A percentile compares a stretch with the other conserved stretches of the same genome.
These are phyloP conservation scores for Prunus salicina DNA, from an alignment of 306 rosid species.

Conservation along the genomic window DNA sequence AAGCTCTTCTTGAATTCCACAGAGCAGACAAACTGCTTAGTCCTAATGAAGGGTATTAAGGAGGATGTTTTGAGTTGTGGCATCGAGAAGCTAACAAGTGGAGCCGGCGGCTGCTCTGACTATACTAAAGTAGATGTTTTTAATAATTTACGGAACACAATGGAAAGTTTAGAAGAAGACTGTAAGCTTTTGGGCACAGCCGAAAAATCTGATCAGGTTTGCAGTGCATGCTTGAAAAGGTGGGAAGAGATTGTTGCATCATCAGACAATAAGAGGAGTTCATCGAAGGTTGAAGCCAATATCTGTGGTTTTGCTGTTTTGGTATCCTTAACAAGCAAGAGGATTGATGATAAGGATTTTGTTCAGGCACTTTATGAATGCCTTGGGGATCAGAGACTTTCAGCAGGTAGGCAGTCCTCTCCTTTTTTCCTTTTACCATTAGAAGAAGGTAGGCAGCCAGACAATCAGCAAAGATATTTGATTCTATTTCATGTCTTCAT, in stretches of 20 bases:
- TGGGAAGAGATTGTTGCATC: constrained; percentile 41
- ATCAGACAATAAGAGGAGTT: constrained; percentile 3
- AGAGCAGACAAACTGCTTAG: constrained; percentile 40
- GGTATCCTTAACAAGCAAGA: constrained; percentile 40
- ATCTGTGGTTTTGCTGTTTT: constrained; percentile 54
- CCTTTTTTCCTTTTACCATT: too few relatives aligned
- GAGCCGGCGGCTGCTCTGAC: constrained; percentile 54
- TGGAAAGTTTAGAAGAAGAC: constrained; percentile 38
- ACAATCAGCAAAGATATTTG: neutral
- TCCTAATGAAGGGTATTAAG: constrained; percentile 17
- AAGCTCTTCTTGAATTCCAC: constrained; percentile 43
- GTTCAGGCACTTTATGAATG: constrained; percentile 32
- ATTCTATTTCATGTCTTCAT: neutral
- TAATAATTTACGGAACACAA: constrained; percentile 29
- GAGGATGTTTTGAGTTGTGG: constrained; percentile 35
- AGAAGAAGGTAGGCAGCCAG: constrained; percentile 25
- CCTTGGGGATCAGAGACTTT: constrained; percentile 38
- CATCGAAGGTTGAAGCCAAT: constrained; percentile 21
- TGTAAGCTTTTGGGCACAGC: constrained; percentile 30
- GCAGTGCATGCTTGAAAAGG: constrained; percentile 40
- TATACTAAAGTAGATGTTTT: constrained; percentile 39
- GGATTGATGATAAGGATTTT: constrained; percentile 35
- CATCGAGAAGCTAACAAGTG: constrained; percentile 48
- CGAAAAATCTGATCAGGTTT: constrained; percentile 24
- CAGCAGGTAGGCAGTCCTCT: constrained; percentile 27